Evolutionary conservation across 306 rosid genomes (phyloP).

Genomic region (Herpetospermum pedunculosum): DNA sequence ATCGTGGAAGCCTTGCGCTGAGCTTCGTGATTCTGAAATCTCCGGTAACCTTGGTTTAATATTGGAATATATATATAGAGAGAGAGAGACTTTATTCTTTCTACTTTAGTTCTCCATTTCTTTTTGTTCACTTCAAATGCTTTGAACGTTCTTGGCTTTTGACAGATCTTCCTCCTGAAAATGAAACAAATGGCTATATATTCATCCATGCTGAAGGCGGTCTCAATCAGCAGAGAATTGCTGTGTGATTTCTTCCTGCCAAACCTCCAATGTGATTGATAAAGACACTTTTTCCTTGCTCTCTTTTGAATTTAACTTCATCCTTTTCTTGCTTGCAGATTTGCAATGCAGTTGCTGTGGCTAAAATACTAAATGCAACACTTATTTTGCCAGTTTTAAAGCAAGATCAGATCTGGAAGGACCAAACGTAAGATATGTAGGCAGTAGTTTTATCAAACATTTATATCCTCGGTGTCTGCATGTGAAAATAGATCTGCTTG

Average conservation of each 20-base stretch:
- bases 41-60: conserved; percentile 37
- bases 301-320: neutral
- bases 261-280: conserved; percentile 1
- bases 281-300: neutral
- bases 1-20: conserved; percentile 98
- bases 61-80: neutral
- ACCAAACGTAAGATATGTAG: conserved; percentile 72
- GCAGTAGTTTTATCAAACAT: neutral
- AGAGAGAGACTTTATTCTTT: neutral
- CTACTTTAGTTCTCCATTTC: neutral
- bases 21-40: conserved; percentile 70
- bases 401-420: conserved; percentile 99
- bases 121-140: neutral
- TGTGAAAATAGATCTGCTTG: neutral
- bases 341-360: conserved; percentile 99
- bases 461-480: neutral
- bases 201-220: conserved; percentile 99
- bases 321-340: conserved; percentile 46
- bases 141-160: conserved; percentile 8
- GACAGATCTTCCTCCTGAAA: conserved; percentile 81
- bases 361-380: conserved; percentile 93
- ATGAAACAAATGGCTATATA: conserved; percentile 78
- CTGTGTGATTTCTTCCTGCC: conserved; percentile 36
- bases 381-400: conserved; percentile 94
- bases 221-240: conserved; percentile 92